Evolutionary conservation across 2,329 filamentous ascomycete species (phyloP), one percentile per base, ranked within the genome.

Genomic region (Claviceps africana): DNA sequence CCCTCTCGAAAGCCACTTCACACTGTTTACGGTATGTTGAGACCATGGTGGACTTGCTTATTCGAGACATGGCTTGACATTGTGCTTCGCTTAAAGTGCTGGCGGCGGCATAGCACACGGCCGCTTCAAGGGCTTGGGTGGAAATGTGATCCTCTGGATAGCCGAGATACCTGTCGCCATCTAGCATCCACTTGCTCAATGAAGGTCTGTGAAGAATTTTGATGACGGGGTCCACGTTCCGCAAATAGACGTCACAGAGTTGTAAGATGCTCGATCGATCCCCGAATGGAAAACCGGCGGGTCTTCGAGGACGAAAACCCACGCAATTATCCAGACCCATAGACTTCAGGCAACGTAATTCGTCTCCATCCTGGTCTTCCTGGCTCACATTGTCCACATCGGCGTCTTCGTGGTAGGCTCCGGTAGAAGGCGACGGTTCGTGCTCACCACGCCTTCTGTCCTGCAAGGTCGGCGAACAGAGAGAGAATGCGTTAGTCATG

Each of bases 11-110:
- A 0, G 60, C 57, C 0, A 46, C 43, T 40, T 51, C 49, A 28
- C 49, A 51, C 30, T 28, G 30, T 17, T 22, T 28, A 31, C 49
- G 49, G 31, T 46, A 63, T 58, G 19, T 59, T 9, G 15, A 49
- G 35, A 59, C 51, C 4, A 58, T 9, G 2, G 8, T 43, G 5
- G 50, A 42, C 37, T 59, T 62, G 33, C 40, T 44, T 2, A n/a
- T 54, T 13, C 46, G 11, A 11, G 60, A 58, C 7, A 51, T 47
- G 5, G 48, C 44, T 49, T 56, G 51, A 22, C 60, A 61, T 50
- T 61, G 57, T 9, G 47, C 50, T 37, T 61, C 61, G 7, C 61
- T 59, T 58, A 62, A 56, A 17, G 57, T 61, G 45, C 49, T 56
- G 15, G 56, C 53, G 15, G 61, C 59, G 19, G 58, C 53, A 47